Percentiles rank a stretch among this genome's conserved stretches.
Conservation (phyloP, 1,284 basidiomycete genomes). For the Boletellus deceptivus region DNA sequence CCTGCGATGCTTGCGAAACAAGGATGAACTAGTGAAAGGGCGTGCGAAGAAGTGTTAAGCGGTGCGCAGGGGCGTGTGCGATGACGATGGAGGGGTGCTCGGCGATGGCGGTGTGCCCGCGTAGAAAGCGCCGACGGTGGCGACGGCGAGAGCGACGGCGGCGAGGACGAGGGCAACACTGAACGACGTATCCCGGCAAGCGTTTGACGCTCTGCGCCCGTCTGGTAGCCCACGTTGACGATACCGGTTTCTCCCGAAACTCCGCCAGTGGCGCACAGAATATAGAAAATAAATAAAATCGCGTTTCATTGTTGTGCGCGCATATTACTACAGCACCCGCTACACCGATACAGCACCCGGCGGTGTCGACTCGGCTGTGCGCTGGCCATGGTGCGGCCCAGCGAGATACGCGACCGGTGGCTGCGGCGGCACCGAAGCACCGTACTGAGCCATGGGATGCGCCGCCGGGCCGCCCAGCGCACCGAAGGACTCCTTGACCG, state of each 20-base stretch:
- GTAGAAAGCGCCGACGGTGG: conserved; percentile 8
- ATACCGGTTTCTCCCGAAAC: conserved; percentile 31
- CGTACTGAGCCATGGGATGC: conserved; percentile 23
- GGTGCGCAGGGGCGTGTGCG: conserved; percentile 10
- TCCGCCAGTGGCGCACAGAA: conserved; percentile 27
- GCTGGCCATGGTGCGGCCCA: not conserved
- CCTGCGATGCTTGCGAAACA: conserved; percentile 28
- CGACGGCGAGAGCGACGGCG: not conserved
- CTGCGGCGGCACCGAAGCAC: conserved; percentile 1
- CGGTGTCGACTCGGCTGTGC: not conserved
- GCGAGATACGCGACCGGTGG: not conserved
- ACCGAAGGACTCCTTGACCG: conserved; percentile 41
- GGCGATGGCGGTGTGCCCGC: conserved; percentile 8
- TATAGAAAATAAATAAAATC: not conserved
- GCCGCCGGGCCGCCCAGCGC: conserved; percentile 8
- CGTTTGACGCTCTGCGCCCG: conserved; percentile 10
- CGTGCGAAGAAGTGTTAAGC: conserved; percentile 27
- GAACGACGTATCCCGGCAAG: conserved; percentile 13
- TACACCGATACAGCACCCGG: conserved; percentile 6
- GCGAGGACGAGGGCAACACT: conserved; percentile 1
- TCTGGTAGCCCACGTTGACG: conserved; percentile 8
- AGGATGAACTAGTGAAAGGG: conserved; percentile 25
- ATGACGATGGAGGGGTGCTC: not conserved
- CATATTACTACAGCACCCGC: not conserved
- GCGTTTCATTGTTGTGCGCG: not conserved